phyloP scores from a whole-genome alignment of 108 stramenopile species.

The Phaeodactylum tricornutum region DNA sequence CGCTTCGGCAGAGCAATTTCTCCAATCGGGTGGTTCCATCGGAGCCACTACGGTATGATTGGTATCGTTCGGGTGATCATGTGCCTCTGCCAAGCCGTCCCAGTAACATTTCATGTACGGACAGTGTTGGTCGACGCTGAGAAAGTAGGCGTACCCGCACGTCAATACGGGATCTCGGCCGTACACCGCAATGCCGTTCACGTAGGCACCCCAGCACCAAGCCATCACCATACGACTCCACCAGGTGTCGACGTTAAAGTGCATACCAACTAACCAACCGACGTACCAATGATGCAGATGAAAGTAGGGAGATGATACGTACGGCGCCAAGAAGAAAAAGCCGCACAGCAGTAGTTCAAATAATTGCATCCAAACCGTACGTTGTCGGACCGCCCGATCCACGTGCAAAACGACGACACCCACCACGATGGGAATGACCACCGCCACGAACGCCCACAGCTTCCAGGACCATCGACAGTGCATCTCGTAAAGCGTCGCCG shows the following conservation, averaged over 20 bases:
- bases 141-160: constrained; percentile 49
- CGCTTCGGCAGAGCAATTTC: constrained; percentile 28
- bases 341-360: constrained; percentile 28
- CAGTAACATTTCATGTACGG: constrained; percentile 48
- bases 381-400: constrained; percentile 17
- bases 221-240: constrained; percentile 32
- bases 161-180: constrained; percentile 60
- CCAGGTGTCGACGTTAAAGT: constrained; percentile 30
- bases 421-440: constrained; percentile 23
- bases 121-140: constrained; percentile 30
- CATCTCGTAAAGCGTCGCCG: constrained; percentile 49
- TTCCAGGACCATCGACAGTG: constrained; percentile 51
- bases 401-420: constrained; percentile 21
- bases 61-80: constrained; percentile 8
- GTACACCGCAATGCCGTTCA: constrained; percentile 56
- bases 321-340: constrained; percentile 31
- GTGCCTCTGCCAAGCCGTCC: constrained; percentile 24
- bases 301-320: constrained; percentile 28
- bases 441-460: constrained; percentile 38
- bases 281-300: constrained; percentile 71
- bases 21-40: constrained; percentile 26
- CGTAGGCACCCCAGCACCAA: constrained; percentile 36
- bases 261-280: constrained; percentile 41
- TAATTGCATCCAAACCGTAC: constrained; percentile 25
- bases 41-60: constrained; percentile 14